Percentiles rank a stretch among this genome's conserved stretches.
Evolutionary conservation across 306 rosid species (phyloP).

Genomic region (Morella rubra): DNA sequence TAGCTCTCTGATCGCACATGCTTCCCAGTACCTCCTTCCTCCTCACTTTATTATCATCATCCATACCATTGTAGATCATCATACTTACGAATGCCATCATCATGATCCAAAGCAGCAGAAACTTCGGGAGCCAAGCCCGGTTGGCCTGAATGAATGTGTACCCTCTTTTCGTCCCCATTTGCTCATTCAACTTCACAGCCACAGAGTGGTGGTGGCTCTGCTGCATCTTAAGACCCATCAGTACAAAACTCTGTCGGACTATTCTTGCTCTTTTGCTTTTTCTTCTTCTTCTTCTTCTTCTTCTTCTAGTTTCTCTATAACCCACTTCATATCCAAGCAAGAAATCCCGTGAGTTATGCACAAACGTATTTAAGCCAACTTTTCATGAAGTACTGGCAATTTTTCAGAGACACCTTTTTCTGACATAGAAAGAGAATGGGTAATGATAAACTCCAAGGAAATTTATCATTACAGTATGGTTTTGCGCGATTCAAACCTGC

Average conservation of each 20-base stretch:
- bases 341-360: constrained; percentile 33
- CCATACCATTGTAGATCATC: constrained; percentile 58
- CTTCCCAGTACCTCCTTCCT: constrained; percentile 77
- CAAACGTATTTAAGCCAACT: constrained; percentile 31
- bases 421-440: constrained; percentile 30
- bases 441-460: constrained; percentile 38
- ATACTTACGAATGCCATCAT: constrained; percentile 53
- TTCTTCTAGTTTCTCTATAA: constrained; percentile 30
- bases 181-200: constrained; percentile 71
- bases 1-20: constrained; percentile 95
- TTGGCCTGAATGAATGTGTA: constrained; percentile 73
- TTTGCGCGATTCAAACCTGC: constrained; percentile 60
- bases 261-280: constrained; percentile 10
- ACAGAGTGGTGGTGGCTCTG: constrained; percentile 49
- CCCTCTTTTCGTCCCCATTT: constrained; percentile 60
- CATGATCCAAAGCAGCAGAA: constrained; percentile 61
- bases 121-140: constrained; percentile 72
- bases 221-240: constrained; percentile 64
- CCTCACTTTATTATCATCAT: constrained; percentile 75
- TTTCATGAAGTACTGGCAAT: constrained; percentile 39
- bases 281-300: constrained; percentile 25
- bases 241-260: constrained; percentile 29
- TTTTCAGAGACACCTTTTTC: constrained; percentile 39
- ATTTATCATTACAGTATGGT: constrained; percentile 55
- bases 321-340: constrained; percentile 44